phyloP scores from a whole-genome alignment of 2,329 filamentous ascomycete species.

The Cladophialophora chaetospira region DNA sequence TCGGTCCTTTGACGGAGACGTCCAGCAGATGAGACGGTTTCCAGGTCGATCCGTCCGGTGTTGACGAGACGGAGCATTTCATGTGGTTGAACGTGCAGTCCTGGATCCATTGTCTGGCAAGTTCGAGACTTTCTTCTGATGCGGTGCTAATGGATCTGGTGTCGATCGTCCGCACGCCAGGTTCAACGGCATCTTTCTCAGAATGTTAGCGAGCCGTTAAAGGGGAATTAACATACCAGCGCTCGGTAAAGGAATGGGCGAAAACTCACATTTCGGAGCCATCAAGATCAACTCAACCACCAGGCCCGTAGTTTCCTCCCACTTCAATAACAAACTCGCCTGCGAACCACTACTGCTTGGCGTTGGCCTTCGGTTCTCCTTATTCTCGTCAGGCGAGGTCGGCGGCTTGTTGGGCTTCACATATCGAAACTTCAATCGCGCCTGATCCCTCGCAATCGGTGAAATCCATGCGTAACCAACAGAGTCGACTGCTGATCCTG shows the following conservation, averaged over 20 bases:
- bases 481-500: slow-evolving; percentile 16
- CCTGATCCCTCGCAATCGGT: slow-evolving; percentile 33
- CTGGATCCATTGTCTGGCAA: slow-evolving; percentile 33
- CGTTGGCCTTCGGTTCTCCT: slow-evolving; percentile 14
- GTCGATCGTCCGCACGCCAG: slow-evolving; percentile 31
- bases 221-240: background rate
- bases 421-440: slow-evolving; percentile 32
- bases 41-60: slow-evolving; percentile 21
- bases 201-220: background rate
- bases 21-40: slow-evolving; percentile 34
- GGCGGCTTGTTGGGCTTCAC: slow-evolving; percentile 16
- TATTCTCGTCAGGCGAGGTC: slow-evolving; percentile 2
- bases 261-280: slow-evolving; percentile 32
- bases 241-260: background rate
- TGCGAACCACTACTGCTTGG: slow-evolving; percentile 18
- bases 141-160: slow-evolving; percentile 26
- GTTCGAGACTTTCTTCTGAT: slow-evolving; percentile 30
- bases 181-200: slow-evolving; percentile 32
- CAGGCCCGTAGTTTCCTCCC: slow-evolving; percentile 16
- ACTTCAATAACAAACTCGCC: slow-evolving; percentile 13
- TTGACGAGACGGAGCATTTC: slow-evolving; percentile 32
- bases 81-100: slow-evolving; percentile 35
- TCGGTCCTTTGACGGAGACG: slow-evolving; percentile 28
- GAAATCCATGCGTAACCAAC: slow-evolving; percentile 28
- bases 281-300: slow-evolving; percentile 33